These are phyloP conservation scores for Piloderma croceum DNA, from an alignment of 768 basidiomycete genomes.

Conservation along the genomic window DNA sequence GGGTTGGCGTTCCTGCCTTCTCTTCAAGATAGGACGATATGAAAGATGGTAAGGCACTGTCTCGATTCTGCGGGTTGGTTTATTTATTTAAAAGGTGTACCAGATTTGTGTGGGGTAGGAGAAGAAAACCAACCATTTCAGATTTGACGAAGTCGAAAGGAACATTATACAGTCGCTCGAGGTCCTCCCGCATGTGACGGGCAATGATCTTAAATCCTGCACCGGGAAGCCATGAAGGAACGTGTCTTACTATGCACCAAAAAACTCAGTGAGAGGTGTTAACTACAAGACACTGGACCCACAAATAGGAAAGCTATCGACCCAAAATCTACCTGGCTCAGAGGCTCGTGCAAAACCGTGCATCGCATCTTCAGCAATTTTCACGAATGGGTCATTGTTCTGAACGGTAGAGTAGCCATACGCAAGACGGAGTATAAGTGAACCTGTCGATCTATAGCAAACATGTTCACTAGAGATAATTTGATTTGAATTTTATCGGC, in stretches of 20 bases:
- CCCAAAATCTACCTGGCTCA: slow-evolving; percentile 28
- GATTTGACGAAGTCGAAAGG: slow-evolving; percentile 48
- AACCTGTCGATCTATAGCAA: background rate
- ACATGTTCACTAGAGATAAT: background rate
- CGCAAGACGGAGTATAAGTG: slow-evolving; percentile 11
- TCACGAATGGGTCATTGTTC: slow-evolving; percentile 20
- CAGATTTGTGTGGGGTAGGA: no score
- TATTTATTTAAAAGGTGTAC: no score
- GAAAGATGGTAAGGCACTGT: slow-evolving; percentile 42
- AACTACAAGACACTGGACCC: slow-evolving; percentile 4
- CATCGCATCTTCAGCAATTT: slow-evolving; percentile 34
- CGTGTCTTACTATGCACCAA: slow-evolving; percentile 20
- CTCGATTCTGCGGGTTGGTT: no score
- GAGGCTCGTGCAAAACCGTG: slow-evolving; percentile 27
- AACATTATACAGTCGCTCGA: slow-evolving; percentile 29
- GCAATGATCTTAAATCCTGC: slow-evolving; percentile 22
- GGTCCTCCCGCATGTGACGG: slow-evolving; percentile 18
- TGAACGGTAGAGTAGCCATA: slow-evolving; percentile 21
- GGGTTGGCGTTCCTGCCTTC: slow-evolving; percentile 28
- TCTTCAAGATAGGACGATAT: slow-evolving; percentile 40
- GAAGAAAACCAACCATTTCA: slow-evolving; percentile 42
- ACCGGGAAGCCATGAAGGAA: slow-evolving; percentile 36
- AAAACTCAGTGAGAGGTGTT: background rate
- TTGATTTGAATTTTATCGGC: background rate
- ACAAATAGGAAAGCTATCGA: slow-evolving; percentile 25